Conservation (phyloP, 2,329 filamentous ascomycete genomes). For the Fusarium dimerum region DNA sequence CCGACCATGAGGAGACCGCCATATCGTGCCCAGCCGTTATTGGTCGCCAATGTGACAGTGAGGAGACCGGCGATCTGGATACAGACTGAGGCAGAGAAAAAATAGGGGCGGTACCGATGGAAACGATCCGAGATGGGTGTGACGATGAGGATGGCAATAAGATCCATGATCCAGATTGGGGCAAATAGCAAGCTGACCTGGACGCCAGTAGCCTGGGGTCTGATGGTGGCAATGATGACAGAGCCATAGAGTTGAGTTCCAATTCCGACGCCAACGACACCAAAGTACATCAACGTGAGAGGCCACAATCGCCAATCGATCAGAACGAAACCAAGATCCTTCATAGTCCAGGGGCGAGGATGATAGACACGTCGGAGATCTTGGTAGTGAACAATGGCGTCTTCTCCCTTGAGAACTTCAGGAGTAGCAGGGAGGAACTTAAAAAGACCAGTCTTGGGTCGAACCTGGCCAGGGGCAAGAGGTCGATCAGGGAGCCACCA, state of each 20-base stretch:
- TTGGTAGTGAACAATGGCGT: conserved; percentile 79
- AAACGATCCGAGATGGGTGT: conserved; percentile 88
- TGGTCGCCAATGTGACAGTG: conserved; percentile 71
- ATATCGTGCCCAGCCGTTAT: conserved; percentile 79
- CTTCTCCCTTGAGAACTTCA: conserved; percentile 74
- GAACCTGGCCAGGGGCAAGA: conserved; percentile 66
- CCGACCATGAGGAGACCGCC: conserved; percentile 87
- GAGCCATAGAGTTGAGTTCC: conserved; percentile 87
- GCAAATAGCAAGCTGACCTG: conserved; percentile 82
- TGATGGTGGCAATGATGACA: conserved; percentile 80
- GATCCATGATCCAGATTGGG: conserved; percentile 92
- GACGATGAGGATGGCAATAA: conserved; percentile 81
- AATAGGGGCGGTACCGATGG: conserved; percentile 74
- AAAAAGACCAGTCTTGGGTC: conserved; percentile 51
- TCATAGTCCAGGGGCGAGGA: conserved; percentile 68
- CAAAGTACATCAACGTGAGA: conserved; percentile 88
- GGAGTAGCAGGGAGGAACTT: conserved; percentile 68
- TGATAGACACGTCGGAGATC: conserved; percentile 83
- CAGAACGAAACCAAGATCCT: conserved; percentile 69
- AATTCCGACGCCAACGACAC: conserved; percentile 89
- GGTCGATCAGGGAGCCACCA: conserved; percentile 93
- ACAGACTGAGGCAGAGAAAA: conserved; percentile 75
- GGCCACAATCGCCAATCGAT: conserved; percentile 90
- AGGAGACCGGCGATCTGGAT: conserved; percentile 83
- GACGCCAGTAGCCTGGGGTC: conserved; percentile 70